Evolutionary conservation across 2,329 filamentous ascomycete species (phyloP), one percentile per base, ranked within the genome.

Genomic region (Neopestalotiopsis sp.): DNA sequence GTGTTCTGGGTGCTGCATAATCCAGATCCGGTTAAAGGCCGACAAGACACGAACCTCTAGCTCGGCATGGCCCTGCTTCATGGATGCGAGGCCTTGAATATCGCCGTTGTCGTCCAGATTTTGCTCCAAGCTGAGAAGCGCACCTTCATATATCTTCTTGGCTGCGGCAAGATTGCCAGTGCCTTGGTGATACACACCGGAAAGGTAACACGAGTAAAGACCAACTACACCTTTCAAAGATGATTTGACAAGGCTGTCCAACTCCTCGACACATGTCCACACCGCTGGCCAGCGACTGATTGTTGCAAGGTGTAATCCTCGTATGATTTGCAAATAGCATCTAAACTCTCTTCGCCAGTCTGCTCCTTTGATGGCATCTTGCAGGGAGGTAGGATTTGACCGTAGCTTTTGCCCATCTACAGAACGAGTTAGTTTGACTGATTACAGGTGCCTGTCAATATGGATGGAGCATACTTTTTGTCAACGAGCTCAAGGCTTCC

Each of bases 151-250:
- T 10, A 91, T 85, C 3, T 83, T 74, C 14, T 94, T 81, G 3
- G 95, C 94, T 2, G 83, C 81, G n/a, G 88, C 82, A 1, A 96
- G 84, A 71, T 94, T 86, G 17, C 94, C 94, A 4, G 86, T 91
- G 20, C 91, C 93, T 81, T 98, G 95, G 66, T 90, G 84, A 73
- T 94, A 92, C 7, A 93, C 87, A 0, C 92, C 95, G 0, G 86
- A 84, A 20, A 97, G 88, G 78, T 98, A 98, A 58, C 88, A 82
- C 6, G 88, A 84, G 59, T 93, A 84, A 42, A 89, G 82, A 30
- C 79, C 78, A 45, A 90, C 84, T 2, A 83, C 84, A 71, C 76
- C 82, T 76, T 82, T 83, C 70, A 74, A 81, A 70, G 77, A 78
- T 40, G 79, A 79, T 59, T 76, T 77, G 63, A 83, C 78, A 42